phyloP scores from a whole-genome alignment of 2,329 filamentous ascomycete species.

The Phialophora expanda region DNA sequence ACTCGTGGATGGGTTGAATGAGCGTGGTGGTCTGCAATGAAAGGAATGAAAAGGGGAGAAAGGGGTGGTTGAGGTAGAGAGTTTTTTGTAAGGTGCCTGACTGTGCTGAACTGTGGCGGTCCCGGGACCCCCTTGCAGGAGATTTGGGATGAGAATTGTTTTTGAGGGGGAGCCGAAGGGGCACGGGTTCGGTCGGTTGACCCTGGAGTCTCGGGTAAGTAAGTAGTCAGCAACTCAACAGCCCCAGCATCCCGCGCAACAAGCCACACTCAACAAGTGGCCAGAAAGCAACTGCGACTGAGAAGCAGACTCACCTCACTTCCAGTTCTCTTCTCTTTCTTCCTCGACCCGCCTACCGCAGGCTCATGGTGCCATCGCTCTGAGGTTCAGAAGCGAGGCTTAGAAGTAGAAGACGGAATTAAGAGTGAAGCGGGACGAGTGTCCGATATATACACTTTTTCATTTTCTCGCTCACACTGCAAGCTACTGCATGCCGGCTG shows the following conservation, averaged over 20 bases:
- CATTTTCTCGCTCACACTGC: slow-evolving; percentile 12
- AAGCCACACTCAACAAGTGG: slow-evolving; percentile 19
- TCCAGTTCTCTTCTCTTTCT: slow-evolving; percentile 6
- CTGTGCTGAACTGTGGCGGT: background rate
- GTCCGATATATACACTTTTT: slow-evolving; percentile 31
- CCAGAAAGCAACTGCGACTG: slow-evolving; percentile 9
- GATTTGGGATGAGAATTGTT: slow-evolving; percentile 10
- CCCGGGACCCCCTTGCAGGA: slow-evolving; percentile 10
- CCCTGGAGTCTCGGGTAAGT: slow-evolving; percentile 8
- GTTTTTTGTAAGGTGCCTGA: slow-evolving; percentile 1
- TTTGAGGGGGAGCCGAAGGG: slow-evolving; percentile 9
- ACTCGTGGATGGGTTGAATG: slow-evolving; percentile 1
- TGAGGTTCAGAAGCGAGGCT: slow-evolving; percentile 12
- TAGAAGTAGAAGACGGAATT: slow-evolving; percentile 21
- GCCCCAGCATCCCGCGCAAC: background rate
- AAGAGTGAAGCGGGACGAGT: slow-evolving; percentile 20
- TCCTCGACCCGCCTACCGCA: slow-evolving; percentile 35
- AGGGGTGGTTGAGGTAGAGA: background rate
- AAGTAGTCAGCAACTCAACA: slow-evolving; percentile 16
- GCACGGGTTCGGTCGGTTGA: slow-evolving; percentile 1
- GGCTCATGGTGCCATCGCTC: slow-evolving; percentile 37
- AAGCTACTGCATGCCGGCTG: slow-evolving; percentile 32
- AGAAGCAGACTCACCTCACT: slow-evolving; percentile 5
- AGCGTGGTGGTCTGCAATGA: slow-evolving; percentile 4
- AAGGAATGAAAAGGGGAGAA: slow-evolving; percentile 5